Percentiles rank a stretch among this genome's conserved stretches.
phyloP scores from a whole-genome alignment of 2,329 filamentous ascomycete genomes.

The Aspergillus pseudoviridinutans region DNA sequence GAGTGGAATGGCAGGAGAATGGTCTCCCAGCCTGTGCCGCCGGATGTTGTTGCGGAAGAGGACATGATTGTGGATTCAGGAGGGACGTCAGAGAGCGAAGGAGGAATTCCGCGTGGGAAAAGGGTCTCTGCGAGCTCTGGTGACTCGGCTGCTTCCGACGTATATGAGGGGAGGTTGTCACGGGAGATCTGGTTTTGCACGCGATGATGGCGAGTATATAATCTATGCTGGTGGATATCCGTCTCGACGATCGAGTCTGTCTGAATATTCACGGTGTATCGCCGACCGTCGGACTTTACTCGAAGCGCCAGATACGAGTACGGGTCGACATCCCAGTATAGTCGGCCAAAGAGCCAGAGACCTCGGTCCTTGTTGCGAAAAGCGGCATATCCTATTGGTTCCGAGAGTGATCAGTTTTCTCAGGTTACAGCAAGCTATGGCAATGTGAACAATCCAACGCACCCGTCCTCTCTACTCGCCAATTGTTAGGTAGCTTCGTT shows the following conservation, averaged over 20 bases:
- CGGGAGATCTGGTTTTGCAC: constrained; percentile 15
- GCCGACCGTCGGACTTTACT: constrained; percentile 83
- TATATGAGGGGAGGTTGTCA: constrained; percentile 14
- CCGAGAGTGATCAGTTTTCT: constrained; percentile 1
- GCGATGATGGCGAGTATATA: constrained; percentile 54
- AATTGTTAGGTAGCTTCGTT: constrained; percentile 70
- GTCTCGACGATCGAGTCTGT: constrained; percentile 89
- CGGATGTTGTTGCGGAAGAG: constrained; percentile 49
- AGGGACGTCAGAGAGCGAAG: constrained; percentile 37
- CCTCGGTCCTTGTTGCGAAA: constrained; percentile 78
- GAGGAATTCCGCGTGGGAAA: constrained; percentile 28
- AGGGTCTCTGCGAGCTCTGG: constrained; percentile 19
- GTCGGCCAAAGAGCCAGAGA: constrained; percentile 77
- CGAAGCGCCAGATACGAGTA: constrained; percentile 84
- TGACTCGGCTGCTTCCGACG: constrained; percentile 17
- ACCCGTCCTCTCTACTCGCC: constrained; percentile 42
- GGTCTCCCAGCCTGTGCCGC: constrained; percentile 88
- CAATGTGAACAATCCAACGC: constrained; percentile 5
- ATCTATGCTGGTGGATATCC: constrained; percentile 91
- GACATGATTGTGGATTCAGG: constrained; percentile 33
- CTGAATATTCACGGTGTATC: constrained; percentile 94
- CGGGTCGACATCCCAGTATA: constrained; percentile 84
- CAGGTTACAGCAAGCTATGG: neutral
- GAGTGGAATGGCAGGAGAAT: constrained; percentile 86
- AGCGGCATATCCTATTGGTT: constrained; percentile 72